Evolutionary conservation across 2,329 filamentous ascomycete genomes (phyloP).

Genomic region (Epichloe elymi): DNA sequence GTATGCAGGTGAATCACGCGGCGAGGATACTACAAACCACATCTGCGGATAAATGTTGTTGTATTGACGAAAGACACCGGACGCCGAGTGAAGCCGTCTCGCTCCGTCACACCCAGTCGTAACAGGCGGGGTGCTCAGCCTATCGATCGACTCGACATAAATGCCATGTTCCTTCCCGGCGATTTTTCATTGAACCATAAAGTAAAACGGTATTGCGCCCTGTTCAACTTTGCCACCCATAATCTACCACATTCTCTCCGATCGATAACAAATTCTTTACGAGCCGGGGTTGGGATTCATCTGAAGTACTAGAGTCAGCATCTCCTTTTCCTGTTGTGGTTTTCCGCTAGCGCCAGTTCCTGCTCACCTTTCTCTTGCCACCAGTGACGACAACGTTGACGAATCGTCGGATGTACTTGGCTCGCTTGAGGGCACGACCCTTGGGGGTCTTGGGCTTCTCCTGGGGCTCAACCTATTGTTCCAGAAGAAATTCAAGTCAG

Average conservation of each 20-base stretch:
- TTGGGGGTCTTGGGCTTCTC: slow-evolving; percentile 97
- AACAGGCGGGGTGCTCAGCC: slow-evolving; percentile 20
- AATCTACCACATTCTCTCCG: slow-evolving; percentile 13
- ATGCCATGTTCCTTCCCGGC: slow-evolving; percentile 22
- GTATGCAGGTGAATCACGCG: not conserved
- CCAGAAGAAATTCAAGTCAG: slow-evolving; percentile 13
- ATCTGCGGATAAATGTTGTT: slow-evolving; percentile 20
- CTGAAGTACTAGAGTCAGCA: slow-evolving; percentile 28
- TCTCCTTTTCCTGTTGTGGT: not conserved
- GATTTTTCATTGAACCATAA: slow-evolving; percentile 7
- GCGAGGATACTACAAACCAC: not conserved
- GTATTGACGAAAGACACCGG: slow-evolving; percentile 30
- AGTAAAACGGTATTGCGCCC: not conserved
- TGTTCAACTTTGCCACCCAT: slow-evolving; percentile 13
- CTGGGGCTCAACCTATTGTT: slow-evolving; percentile 61
- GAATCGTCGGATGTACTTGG: slow-evolving; percentile 93
- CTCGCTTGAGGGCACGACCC: slow-evolving; percentile 94
- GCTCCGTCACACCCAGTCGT: slow-evolving; percentile 23
- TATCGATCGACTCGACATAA: slow-evolving; percentile 21
- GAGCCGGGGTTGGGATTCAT: slow-evolving; percentile 80
- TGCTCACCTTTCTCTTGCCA: slow-evolving; percentile 89
- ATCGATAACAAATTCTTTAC: slow-evolving; percentile 29
- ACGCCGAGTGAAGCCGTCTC: slow-evolving; percentile 24
- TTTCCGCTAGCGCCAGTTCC: too few relatives aligned
- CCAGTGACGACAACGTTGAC: slow-evolving; percentile 95